phyloP scores from a whole-genome alignment of 495 filamentous ascomycete species.

The Pyrenula massariospora region DNA sequence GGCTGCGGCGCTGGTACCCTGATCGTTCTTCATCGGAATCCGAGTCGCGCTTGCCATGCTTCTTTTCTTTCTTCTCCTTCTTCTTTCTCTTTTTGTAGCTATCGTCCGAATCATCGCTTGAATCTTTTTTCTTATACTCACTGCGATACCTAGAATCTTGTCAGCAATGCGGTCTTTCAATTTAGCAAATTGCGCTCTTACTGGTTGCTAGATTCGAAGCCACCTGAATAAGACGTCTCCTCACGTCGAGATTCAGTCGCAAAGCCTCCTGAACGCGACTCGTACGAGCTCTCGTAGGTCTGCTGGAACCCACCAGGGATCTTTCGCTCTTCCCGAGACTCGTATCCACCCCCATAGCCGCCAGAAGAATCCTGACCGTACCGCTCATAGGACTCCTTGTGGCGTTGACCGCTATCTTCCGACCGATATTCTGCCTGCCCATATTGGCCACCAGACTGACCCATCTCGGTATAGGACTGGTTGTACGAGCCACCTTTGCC shows the following conservation, averaged over 20 bases:
- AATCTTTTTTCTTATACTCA: not conserved
- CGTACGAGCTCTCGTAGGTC: not conserved
- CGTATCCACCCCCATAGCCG: not conserved
- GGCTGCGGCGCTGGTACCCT: not conserved
- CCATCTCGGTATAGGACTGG: constrained; percentile 17
- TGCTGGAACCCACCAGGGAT: not conserved
- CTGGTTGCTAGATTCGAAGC: not conserved
- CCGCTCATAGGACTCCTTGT: constrained; percentile 21
- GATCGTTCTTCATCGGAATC: not conserved
- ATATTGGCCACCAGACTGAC: constrained; percentile 16
- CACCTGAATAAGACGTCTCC: not conserved
- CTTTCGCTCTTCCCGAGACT: not conserved
- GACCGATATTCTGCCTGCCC: constrained; percentile 27
- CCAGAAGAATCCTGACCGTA: constrained; percentile 22
- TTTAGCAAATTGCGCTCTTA: not conserved
- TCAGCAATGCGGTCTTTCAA: not conserved
- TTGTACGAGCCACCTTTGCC: constrained; percentile 23
- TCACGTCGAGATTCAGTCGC: not conserved
- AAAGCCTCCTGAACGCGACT: not conserved
- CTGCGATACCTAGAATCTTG: not conserved
- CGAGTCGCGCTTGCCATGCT: not conserved
- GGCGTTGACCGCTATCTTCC: constrained; percentile 18
- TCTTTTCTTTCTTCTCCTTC: constrained; percentile 1
- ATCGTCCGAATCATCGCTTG: not conserved
- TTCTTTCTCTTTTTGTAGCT: not conserved